Base-by-base conservation (phyloP, 306 rosid species). In the Quercus variabilis region DNA sequence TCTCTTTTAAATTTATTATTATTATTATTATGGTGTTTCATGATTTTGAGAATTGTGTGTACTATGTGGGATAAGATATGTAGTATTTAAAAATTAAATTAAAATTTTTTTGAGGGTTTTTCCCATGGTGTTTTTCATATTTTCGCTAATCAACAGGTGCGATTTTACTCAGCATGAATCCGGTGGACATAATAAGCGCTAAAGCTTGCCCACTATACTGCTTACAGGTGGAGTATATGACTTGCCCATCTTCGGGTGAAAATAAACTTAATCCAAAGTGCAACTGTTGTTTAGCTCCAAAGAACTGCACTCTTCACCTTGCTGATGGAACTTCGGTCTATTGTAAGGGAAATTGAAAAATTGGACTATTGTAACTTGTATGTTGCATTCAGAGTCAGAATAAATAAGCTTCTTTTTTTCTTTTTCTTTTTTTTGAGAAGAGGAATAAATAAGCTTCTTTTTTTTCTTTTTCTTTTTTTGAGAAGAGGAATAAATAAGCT, bases 201-300 rank as follows among this genome's bases (percentile, higher is more conserved):
- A 33, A 31, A 31, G 71, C 71, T 18, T 67, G 71, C 71, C 71
- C 71, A 18, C 71, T 67, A 7, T 67, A 67, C 4, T 67, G 71
- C 71, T 67, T 67, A 33, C 51, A 67, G 25, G 71, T 67, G 51
- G 26, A 67, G 26, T 67, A 67, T 33, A 33, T 67, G 71, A 67
- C 71, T 7, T 67, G 71, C 51, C 71, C 8, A 67, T 67, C 71
- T 18, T 67, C 71, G 6, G 71, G 71, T 67, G 71, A 67, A 33
- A 8, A 67, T 46, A 67, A 67, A 43, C 51, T 67, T 8, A 33
- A 33, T 19, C 51, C 71, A 33, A 8, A 1, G 14, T 67, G 71
- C 71, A 67, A 67, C 17, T 67, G 71, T 18, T 67, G 71, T 6
- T 33, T 67, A 67, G 71, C 71, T 67, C 71, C 71, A 67, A 67